Conservation (phyloP, 371 early-diverging fungal species). For the Haplosporangium sp. region DNA sequence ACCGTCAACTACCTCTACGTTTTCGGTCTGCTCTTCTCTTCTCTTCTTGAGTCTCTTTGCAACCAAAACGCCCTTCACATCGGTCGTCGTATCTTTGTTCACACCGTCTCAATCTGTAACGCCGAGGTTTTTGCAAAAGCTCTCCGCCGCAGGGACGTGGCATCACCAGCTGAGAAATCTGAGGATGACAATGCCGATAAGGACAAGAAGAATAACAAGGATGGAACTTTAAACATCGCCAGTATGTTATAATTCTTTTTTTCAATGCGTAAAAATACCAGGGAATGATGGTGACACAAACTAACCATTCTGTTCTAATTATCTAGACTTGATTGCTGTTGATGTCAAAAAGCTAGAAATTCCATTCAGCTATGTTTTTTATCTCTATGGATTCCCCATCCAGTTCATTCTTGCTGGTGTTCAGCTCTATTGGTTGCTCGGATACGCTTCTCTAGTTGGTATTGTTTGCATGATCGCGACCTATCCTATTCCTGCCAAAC, state of each 20-base stretch:
- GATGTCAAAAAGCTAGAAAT: conserved; percentile 69
- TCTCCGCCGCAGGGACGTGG: conserved; percentile 65
- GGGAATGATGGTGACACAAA: neutral
- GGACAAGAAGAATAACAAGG: conserved; percentile 57
- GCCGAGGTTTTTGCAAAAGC: conserved; percentile 71
- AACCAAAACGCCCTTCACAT: conserved; percentile 67
- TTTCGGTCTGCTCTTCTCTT: conserved; percentile 67
- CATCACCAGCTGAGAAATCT: conserved; percentile 43
- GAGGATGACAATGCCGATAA: conserved; percentile 22
- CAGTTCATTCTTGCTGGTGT: conserved; percentile 69
- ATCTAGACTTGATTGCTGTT: conserved; percentile 63
- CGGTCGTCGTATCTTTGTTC: conserved; percentile 65
- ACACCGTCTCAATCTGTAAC: conserved; percentile 68
- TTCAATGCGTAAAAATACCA: neutral
- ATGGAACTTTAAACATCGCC: conserved; percentile 54
- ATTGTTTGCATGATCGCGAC: conserved; percentile 67
- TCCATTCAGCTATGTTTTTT: conserved; percentile 64
- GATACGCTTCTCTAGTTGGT: conserved; percentile 73
- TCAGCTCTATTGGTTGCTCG: conserved; percentile 73
- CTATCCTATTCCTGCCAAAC: conserved; percentile 69
- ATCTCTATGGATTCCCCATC: conserved; percentile 69
- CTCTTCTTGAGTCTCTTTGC: conserved; percentile 59
- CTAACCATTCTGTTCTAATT: neutral
- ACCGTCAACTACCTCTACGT: conserved; percentile 68
- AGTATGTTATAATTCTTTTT: conserved; percentile 27